phyloP scores from a whole-genome alignment of 164 flowering plant species.

The Protea cynaroides region DNA sequence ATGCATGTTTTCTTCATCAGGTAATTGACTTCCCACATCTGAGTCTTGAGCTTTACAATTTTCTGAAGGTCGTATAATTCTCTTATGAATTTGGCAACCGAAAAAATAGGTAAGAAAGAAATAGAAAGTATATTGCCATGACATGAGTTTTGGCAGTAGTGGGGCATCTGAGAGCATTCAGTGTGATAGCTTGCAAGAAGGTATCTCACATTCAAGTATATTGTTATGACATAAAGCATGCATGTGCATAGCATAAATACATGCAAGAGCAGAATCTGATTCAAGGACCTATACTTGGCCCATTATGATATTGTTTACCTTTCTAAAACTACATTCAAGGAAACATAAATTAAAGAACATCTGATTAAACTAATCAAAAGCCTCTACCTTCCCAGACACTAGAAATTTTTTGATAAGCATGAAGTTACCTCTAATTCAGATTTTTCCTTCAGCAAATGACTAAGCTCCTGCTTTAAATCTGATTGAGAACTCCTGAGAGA shows the following conservation, averaged over 20 bases:
- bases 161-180: neutral
- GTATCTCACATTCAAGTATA: neutral
- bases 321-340: neutral
- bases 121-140: neutral
- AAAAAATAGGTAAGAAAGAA: neutral
- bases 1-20: no score
- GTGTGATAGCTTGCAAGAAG: neutral
- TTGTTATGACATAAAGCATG: no score
- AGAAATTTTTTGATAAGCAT: neutral
- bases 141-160: neutral
- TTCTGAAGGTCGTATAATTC: neutral
- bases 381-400: no score
- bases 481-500: slow-evolving; percentile 72
- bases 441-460: slow-evolving; percentile 46
- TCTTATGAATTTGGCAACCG: neutral
- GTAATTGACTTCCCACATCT: no score
- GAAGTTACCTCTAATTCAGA: slow-evolving; percentile 56
- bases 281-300: no score
- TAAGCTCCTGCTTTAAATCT: slow-evolving; percentile 66
- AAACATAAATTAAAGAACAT: neutral
- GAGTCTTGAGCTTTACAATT: no score
- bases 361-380: neutral
- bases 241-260: no score
- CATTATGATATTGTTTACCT: no score
- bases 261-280: no score